These are phyloP conservation scores for Deuterostichococcus epilithicus DNA, from an alignment of 139 green algal genomes.

Conservation along the genomic window DNA sequence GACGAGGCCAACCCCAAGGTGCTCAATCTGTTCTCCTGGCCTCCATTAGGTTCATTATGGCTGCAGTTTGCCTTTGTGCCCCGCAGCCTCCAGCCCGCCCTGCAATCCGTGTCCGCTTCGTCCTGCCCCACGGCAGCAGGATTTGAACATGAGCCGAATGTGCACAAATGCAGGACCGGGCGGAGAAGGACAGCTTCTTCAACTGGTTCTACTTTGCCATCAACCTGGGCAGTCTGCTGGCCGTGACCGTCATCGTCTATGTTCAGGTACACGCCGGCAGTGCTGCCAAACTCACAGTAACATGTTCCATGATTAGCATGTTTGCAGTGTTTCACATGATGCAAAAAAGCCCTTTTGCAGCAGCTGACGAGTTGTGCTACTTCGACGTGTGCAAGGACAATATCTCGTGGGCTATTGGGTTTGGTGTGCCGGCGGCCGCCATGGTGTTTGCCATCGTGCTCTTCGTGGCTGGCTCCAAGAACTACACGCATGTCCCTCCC, in stretches of 20 bases:
- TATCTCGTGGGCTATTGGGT: constrained; percentile 83
- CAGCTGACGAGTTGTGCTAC: no score
- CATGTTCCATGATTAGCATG: constrained; percentile 1
- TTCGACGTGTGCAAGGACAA: no score
- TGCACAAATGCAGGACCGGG: constrained; percentile 51
- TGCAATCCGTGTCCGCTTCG: no score
- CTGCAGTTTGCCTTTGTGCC: no score
- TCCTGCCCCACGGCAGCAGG: not conserved
- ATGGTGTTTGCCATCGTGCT: constrained; percentile 76
- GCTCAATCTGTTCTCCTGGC: not conserved
- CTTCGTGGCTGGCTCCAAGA: constrained; percentile 58
- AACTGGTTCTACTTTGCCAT: constrained; percentile 98
- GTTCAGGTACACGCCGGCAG: constrained; percentile 52
- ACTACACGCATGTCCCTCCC: constrained; percentile 64
- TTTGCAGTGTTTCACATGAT: no score
- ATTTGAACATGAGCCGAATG: constrained; percentile 12
- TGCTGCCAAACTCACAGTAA: constrained; percentile 5
- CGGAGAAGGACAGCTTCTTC: constrained; percentile 91
- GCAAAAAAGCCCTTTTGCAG: constrained; percentile 18
- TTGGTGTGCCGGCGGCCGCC: constrained; percentile 75
- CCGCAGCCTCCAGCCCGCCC: no score
- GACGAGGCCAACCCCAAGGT: constrained; percentile 60
- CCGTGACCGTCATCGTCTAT: constrained; percentile 72
- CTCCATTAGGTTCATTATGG: no score
- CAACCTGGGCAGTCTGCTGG: constrained; percentile 87